These are phyloP conservation scores for Solanum etuberosum DNA, from an alignment of 257 asterid species.

Conservation along the genomic window DNA sequence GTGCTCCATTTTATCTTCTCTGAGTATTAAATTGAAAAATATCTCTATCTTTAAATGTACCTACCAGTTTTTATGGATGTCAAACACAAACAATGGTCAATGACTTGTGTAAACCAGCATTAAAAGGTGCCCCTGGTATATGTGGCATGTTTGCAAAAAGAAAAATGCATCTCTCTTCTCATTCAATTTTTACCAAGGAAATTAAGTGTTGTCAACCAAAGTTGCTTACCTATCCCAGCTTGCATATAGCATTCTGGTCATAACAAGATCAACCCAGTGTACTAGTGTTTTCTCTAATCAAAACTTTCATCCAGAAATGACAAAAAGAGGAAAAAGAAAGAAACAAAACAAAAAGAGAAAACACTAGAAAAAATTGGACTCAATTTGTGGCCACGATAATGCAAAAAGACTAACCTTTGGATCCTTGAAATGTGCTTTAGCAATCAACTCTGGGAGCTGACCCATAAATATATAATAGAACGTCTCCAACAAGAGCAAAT, in stretches of 20 bases:
- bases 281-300: background rate
- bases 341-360: background rate
- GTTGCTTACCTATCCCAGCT: background rate
- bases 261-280: background rate
- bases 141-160: background rate
- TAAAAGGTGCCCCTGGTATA: background rate
- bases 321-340: background rate
- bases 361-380: background rate
- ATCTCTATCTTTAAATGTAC: background rate
- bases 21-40: background rate
- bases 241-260: background rate
- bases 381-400: background rate
- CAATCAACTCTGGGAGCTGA: slow-evolving; percentile 83
- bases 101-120: background rate
- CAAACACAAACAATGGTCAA: background rate
- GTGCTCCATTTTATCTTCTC: background rate
- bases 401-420: slow-evolving; percentile 46
- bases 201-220: background rate
- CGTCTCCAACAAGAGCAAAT: slow-evolving; percentile 77
- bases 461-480: slow-evolving; percentile 65
- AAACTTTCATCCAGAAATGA: background rate
- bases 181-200: background rate
- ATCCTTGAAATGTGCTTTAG: slow-evolving; percentile 39
- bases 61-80: background rate
- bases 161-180: background rate